Evolutionary conservation across 148 eudicot species (phyloP).

Genomic region (Talinum fruticosum): DNA sequence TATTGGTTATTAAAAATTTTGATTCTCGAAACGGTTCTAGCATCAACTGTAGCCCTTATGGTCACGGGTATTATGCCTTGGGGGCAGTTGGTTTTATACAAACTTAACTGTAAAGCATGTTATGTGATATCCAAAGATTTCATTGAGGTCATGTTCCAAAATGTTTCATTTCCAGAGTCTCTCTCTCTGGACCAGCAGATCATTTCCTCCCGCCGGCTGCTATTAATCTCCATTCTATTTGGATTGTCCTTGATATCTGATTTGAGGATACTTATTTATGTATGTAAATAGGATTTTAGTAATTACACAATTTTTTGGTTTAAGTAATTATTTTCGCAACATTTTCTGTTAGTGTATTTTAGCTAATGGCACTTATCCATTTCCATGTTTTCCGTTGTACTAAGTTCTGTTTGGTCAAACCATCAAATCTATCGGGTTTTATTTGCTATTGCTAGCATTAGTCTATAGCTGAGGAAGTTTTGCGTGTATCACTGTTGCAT

Average conservation of each 20-base stretch:
- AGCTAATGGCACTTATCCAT: not conserved
- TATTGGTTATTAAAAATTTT: not conserved
- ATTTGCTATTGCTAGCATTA: not conserved
- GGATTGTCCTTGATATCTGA: too few species aligned
- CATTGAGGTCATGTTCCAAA: not conserved
- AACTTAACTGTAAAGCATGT: not conserved
- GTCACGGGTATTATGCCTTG: not conserved
- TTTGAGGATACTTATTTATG: not conserved
- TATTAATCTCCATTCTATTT: too few species aligned
- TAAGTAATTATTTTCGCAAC: not conserved
- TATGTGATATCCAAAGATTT: not conserved
- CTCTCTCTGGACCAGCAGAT: not conserved
- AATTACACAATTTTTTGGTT: too few species aligned
- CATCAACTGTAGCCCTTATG: not conserved
- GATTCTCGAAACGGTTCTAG: not conserved
- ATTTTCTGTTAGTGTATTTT: not conserved
- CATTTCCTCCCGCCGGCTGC: not conserved
- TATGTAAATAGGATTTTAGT: too few species aligned
- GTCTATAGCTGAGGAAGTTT: not conserved
- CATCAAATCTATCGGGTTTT: not conserved
- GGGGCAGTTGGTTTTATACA: not conserved
- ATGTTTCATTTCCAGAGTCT: not conserved
- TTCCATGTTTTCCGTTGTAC: not conserved
- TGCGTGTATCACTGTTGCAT: not conserved
- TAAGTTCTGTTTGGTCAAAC: not conserved